These are phyloP conservation scores for Psilocybe azurescens DNA, from an alignment of 768 basidiomycete genomes.

Conservation along the genomic window DNA sequence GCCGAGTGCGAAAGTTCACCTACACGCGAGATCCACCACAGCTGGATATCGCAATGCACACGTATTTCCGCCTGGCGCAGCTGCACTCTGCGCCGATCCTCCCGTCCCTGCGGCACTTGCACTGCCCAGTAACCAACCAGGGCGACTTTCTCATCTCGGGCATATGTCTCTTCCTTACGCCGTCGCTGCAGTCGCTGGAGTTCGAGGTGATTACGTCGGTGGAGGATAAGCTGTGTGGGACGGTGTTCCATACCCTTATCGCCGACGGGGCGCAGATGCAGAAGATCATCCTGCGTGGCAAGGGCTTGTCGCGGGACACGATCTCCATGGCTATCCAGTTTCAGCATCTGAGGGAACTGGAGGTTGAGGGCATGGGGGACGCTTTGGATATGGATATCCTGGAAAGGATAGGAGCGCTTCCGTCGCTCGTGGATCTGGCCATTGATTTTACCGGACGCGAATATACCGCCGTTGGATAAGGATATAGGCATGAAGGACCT, in stretches of 20 bases:
- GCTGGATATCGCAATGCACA: constrained; percentile 39
- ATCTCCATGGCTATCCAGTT: constrained; percentile 27
- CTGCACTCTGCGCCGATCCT: constrained; percentile 31
- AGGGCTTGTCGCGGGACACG: constrained; percentile 32
- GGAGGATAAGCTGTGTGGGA: constrained; percentile 39
- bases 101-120: constrained; percentile 32
- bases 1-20: constrained; percentile 32
- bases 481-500: constrained; percentile 33
- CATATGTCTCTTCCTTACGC: constrained; percentile 38
- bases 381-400: constrained; percentile 27
- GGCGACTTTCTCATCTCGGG: constrained; percentile 36
- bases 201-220: constrained; percentile 33
- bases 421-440: constrained; percentile 29
- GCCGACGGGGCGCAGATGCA: constrained; percentile 32
- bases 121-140: constrained; percentile 33
- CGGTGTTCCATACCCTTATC: constrained; percentile 32
- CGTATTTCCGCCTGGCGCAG: constrained; percentile 38
- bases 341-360: constrained; percentile 26
- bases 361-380: constrained; percentile 32
- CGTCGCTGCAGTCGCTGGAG: constrained; percentile 32
- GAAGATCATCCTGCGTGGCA: constrained; percentile 28
- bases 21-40: constrained; percentile 33
- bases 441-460: constrained; percentile 32
- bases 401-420: constrained; percentile 28
- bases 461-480: constrained; percentile 18